These are phyloP conservation scores for Solanum aculeatissimum DNA, from an alignment of 305 asterid species.

Conservation along the genomic window DNA sequence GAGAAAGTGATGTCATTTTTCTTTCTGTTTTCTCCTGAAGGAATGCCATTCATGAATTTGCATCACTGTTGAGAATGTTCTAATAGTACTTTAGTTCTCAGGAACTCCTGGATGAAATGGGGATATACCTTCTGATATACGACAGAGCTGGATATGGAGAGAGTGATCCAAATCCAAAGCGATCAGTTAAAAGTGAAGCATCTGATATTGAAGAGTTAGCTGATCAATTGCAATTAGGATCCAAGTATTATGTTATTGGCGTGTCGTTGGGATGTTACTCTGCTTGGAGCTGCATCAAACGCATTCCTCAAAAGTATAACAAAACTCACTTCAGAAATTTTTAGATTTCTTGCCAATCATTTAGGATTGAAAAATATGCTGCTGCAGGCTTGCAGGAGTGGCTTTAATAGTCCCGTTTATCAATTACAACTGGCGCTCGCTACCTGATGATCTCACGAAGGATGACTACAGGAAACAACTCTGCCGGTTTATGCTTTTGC, in stretches of 20 bases:
- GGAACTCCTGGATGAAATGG: conserved; percentile 58
- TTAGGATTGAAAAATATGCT: background rate
- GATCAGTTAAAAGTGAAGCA: conserved; percentile 68
- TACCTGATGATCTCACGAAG: conserved; percentile 46
- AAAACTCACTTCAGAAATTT: background rate
- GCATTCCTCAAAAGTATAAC: conserved; percentile 55
- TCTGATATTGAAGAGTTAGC: conserved; percentile 80
- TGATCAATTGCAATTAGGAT: conserved; percentile 54
- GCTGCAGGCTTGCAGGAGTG: conserved; percentile 68
- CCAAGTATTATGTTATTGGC: conserved; percentile 67
- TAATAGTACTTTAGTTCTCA: conserved; percentile 24
- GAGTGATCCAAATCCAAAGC: conserved; percentile 79
- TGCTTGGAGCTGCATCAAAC: conserved; percentile 73
- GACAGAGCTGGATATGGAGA: conserved; percentile 97
- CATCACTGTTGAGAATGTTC: conserved; percentile 1
- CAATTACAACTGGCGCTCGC: conserved; percentile 78
- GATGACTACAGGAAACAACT: conserved; percentile 72
- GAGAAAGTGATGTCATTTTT: background rate
- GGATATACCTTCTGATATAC: conserved; percentile 47
- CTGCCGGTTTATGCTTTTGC: conserved; percentile 30
- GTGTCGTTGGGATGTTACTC: conserved; percentile 89
- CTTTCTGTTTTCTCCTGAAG: background rate
- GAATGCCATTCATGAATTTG: background rate
- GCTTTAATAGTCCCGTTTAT: conserved; percentile 70
- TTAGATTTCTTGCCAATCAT: background rate